Base-by-base conservation (phyloP, 2,329 filamentous ascomycete species). In the Mycosphaerelloides madeirae region DNA sequence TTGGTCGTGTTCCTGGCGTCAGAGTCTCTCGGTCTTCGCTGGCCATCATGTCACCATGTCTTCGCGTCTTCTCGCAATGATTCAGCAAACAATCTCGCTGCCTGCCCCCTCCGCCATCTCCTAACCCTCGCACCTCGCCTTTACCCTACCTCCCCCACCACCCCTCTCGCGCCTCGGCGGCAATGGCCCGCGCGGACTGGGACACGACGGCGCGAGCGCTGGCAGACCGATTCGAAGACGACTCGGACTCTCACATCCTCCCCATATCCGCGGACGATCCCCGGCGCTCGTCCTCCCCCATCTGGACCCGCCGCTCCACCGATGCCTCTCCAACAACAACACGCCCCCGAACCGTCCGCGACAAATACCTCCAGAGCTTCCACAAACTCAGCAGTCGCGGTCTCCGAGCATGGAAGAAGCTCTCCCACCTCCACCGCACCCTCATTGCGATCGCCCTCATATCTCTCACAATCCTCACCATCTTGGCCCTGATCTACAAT, bases 401-500 rank as follows among this genome's bases (percentile, higher is more conserved):
- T 20, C 38, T 75, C 35, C 66, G 68, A 45, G 68, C 76, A 35
- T 85, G 78, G 67, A 64, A 73, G 51, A 69, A 68, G 51, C 71
- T 87, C 41, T 71, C 77, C 12, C 71, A 77, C 1, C 59, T 80
- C 44, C 84, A 94, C 65, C 79, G 78, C 55, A 65, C 80, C 6
- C 72, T 83, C 15, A 65, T 76, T 11, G 47, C 75, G 3, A 78
- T 69, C 18, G 67, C 72, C 7, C 38, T 84, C 13, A 61, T 74
- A 0, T 52, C 73, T n/a, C 66, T 76, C 44, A 20, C 16, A 16
- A 71, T 79, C 7, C 60, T 87, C 11, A 69, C 74, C 20, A 70
- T 95, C 41, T 69, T 89, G 3, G 83, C 87, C 63, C 70, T 95
- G 44, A 65, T 91, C 50, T 93, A 87, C 73, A 87, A 83, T 52